phyloP scores from a whole-genome alignment of 345 rosid species.

The Passiflora organensis region DNA sequence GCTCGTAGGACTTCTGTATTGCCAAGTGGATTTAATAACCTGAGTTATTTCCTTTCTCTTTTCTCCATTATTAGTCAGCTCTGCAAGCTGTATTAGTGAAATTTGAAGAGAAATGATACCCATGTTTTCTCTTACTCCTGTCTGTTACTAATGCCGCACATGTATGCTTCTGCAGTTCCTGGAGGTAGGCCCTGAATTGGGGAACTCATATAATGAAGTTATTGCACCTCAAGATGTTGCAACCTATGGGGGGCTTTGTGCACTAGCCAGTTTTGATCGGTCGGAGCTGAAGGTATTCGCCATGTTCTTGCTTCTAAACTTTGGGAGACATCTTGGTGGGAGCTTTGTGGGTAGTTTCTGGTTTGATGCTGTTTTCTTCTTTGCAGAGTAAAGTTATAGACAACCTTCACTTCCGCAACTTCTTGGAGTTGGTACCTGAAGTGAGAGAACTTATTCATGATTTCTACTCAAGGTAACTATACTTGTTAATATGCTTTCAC shows the following conservation, averaged over 20 bases:
- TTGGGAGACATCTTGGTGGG: not conserved
- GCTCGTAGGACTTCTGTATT: not conserved
- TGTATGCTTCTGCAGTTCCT: conserved; percentile 60
- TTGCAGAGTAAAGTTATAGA: conserved; percentile 90
- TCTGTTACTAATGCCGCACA: not conserved
- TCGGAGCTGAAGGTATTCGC: conserved; percentile 73
- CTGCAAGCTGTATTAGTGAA: not conserved
- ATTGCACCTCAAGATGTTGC: conserved; percentile 99
- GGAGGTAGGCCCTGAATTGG: conserved; percentile 89
- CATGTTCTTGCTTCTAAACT: not conserved
- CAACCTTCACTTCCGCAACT: conserved; percentile 81
- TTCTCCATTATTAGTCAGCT: not conserved
- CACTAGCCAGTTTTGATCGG: conserved; percentile 96
- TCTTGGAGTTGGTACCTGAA: conserved; percentile 97
- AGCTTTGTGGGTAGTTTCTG: conserved; percentile 10
- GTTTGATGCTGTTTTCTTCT: conserved; percentile 13
- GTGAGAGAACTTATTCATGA: conserved; percentile 95
- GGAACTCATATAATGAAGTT: conserved; percentile 75
- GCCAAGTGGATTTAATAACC: no score
- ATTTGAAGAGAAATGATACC: not conserved
- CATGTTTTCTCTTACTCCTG: not conserved
- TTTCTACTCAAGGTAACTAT: conserved; percentile 80
- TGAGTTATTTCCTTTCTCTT: not conserved
- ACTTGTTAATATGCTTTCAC: not conserved
- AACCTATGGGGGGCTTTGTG: conserved; percentile 96